phyloP scores from a whole-genome alignment of 2,329 filamentous ascomycete genomes.

The Phaeoacremonium minimum region DNA sequence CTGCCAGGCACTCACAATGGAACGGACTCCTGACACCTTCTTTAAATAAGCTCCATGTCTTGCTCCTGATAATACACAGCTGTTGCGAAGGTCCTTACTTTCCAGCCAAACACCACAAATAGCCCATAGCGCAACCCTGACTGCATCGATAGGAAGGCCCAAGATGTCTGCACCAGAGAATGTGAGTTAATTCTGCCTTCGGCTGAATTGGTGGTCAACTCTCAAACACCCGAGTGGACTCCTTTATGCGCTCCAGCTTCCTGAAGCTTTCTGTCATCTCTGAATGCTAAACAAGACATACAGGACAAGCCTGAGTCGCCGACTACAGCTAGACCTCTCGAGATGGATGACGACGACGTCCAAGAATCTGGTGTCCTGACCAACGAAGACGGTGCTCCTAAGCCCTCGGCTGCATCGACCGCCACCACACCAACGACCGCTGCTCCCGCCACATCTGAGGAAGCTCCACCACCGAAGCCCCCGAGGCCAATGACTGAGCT shows the following conservation, averaged over 20 bases:
- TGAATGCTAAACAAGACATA: background rate
- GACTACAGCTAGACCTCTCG: conserved; percentile 60
- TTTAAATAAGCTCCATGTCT: too few relatives aligned
- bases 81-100: too few relatives aligned
- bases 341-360: conserved; percentile 67
- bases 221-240: conserved; percentile 8
- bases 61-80: too few relatives aligned
- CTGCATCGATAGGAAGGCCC: too few relatives aligned
- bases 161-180: background rate
- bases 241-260: conserved; percentile 9
- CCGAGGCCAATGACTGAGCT: conserved; percentile 77
- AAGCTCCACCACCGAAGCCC: conserved; percentile 69
- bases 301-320: conserved; percentile 50
- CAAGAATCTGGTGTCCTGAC: conserved; percentile 51
- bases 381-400: conserved; percentile 26
- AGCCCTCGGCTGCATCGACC: conserved; percentile 18
- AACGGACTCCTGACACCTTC: too few relatives aligned
- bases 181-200: background rate
- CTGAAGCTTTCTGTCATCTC: background rate
- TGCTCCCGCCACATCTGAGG: conserved; percentile 26
- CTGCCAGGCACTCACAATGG: too few relatives aligned
- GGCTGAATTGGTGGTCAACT: background rate
- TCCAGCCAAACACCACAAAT: too few relatives aligned
- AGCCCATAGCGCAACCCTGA: too few relatives aligned
- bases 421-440: conserved; percentile 14